phyloP scores from a whole-genome alignment of 2,329 filamentous ascomycete genomes.

The Trichoderma simmonsii region DNA sequence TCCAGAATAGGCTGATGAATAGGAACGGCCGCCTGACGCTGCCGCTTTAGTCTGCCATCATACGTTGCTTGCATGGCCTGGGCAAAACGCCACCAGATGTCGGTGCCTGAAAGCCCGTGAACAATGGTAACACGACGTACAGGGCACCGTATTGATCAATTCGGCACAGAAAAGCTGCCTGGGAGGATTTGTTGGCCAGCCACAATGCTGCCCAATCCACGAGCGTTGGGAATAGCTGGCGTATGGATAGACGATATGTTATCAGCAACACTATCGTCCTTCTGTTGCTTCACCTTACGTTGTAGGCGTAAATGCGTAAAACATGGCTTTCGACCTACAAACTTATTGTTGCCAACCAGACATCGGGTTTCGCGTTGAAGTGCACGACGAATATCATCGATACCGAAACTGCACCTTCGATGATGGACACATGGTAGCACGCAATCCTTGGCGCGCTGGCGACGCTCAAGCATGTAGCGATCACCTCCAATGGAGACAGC shows the following conservation, averaged over 20 bases:
- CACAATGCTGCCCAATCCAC: background rate
- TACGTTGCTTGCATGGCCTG: conserved; percentile 8
- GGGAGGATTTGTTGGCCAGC: background rate
- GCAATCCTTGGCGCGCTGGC: background rate
- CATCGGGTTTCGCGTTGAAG: background rate
- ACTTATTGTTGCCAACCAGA: background rate
- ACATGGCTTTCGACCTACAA: background rate
- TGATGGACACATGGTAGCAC: background rate
- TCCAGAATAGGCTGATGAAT: background rate
- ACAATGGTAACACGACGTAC: background rate
- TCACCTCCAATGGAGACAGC: background rate
- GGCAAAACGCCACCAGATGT: background rate
- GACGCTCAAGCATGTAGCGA: background rate
- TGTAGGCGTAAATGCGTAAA: background rate
- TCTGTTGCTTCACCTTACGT: background rate
- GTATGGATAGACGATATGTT: background rate
- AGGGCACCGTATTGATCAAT: background rate
- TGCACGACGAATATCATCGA: background rate
- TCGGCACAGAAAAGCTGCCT: background rate
- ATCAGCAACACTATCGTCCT: background rate
- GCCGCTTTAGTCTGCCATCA: background rate
- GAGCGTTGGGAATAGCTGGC: background rate
- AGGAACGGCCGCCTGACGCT: background rate
- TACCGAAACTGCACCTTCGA: background rate
- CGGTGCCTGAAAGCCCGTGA: background rate